These are phyloP conservation scores for Trichosporon sp. DNA, from an alignment of 1,284 basidiomycete genomes.

Conservation along the genomic window DNA sequence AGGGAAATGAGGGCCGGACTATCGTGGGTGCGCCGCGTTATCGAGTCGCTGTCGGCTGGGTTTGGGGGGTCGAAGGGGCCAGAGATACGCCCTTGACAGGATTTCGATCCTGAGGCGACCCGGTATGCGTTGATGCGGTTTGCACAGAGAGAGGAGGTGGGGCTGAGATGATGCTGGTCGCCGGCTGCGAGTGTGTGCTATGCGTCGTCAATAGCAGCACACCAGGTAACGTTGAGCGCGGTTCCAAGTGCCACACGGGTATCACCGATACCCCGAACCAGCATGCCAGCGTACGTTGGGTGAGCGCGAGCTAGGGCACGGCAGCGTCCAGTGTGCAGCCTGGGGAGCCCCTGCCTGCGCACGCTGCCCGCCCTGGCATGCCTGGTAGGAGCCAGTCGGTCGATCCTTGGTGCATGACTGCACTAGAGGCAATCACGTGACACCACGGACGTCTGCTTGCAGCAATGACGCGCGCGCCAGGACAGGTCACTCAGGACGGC, in stretches of 20 bases:
- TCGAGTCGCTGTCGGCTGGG: neutral
- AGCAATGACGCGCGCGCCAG: neutral
- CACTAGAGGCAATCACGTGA: neutral
- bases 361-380: neutral
- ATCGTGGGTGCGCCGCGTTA: neutral
- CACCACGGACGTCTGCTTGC: neutral
- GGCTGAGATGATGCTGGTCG: neutral
- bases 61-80: neutral
- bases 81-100: neutral
- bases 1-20: neutral
- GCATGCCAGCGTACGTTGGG: neutral
- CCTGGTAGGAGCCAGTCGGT: neutral
- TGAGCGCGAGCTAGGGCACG: neutral
- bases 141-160: neutral
- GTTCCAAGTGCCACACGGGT: conserved; percentile 2
- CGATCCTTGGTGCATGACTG: neutral
- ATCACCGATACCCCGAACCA: neutral
- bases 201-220: neutral
- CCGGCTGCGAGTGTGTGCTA: neutral
- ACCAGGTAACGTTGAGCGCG: neutral
- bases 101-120: neutral
- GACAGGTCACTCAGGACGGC: neutral
- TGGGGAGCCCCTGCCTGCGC: neutral
- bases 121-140: neutral
- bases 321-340: neutral